Base-by-base conservation (phyloP, 176 grass and related monocot species). In the Leersia perrieri region DNA sequence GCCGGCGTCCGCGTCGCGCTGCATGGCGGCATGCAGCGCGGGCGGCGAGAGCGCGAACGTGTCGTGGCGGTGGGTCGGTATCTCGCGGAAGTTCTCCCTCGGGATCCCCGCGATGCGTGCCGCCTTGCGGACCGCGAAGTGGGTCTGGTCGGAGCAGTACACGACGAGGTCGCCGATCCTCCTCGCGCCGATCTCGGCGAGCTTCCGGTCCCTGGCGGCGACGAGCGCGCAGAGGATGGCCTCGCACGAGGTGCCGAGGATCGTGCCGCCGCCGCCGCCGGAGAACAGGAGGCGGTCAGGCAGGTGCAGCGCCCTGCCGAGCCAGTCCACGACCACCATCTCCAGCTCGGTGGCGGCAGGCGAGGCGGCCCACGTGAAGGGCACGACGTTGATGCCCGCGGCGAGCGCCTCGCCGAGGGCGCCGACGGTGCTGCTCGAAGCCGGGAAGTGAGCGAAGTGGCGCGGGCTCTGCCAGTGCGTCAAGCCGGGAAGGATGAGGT, bases 101-200 rank as follows among this genome's bases (percentile, higher is more conserved):
- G 11, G 85, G 41, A 94, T 85, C 20, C 91, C 91, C 5, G 80
- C 85, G 57, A 94, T 67, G 8, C 80, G 79, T 3, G 86, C 62
- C 0, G 89, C 92, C 83, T 91, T 90, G 61, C 73, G 79, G 45
- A 91, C 47, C 1, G 86, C 76, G 49, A 86, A 88, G 58, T 94
- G 89, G 7, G 92, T 94, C 80, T 94, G 89, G 69, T 94, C 89
- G 45, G 92, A 94, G 63, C 74, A 79, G 80, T 94, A 94, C 26
- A 89, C 83, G 55, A 87, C 89, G 65, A 94, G 70, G 60, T 91
- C 80, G 0, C 40, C 61, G 23, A 89, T 74, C 28, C 76, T 68
- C 13, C 60, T 39, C 16, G 20, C 13, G 4, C 83, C 82, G 11
- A 89, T 45, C 70, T 88, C 79, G 4, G 68, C 53, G 5, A 94